Evolutionary conservation across 2,329 filamentous ascomycete species (phyloP).

Genomic region (Alternaria conjuncta): DNA sequence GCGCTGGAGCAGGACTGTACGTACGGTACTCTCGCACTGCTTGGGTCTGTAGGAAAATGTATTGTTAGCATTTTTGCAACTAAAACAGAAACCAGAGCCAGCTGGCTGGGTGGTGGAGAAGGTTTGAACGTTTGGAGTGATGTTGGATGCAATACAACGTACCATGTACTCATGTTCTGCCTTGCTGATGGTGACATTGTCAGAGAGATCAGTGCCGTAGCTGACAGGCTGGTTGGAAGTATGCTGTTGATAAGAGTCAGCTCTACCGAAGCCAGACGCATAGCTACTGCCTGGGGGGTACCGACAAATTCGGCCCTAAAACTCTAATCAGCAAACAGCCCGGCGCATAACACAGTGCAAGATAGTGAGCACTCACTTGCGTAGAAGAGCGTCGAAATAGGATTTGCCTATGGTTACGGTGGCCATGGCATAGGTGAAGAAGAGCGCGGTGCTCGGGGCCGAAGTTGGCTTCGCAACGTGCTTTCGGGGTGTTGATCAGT

Average conservation of each 20-base stretch:
- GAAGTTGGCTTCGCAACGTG: slow-evolving; percentile 8
- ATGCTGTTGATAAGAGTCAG: slow-evolving; percentile 43
- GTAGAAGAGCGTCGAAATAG: slow-evolving; percentile 67
- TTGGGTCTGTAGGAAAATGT: slow-evolving; percentile 39
- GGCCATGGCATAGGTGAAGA: slow-evolving; percentile 39
- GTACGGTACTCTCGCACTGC: slow-evolving; percentile 63
- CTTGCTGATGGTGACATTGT: slow-evolving; percentile 63
- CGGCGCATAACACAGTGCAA: background rate
- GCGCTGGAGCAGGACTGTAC: slow-evolving; percentile 12
- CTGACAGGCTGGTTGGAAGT: slow-evolving; percentile 47
- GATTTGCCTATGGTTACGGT: slow-evolving; percentile 65
- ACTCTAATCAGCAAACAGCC: slow-evolving; percentile 29
- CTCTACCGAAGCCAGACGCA: background rate
- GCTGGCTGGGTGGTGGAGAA: background rate
- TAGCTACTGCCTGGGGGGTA: slow-evolving; percentile 17
- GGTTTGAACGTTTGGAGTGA: background rate
- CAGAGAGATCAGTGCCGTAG: slow-evolving; percentile 43
- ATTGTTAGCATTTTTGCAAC: slow-evolving; percentile 1
- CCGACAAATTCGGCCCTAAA: slow-evolving; percentile 58
- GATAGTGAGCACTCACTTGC: slow-evolving; percentile 59
- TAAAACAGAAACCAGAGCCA: background rate
- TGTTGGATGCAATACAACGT: slow-evolving; percentile 30
- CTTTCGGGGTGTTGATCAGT: slow-evolving; percentile 6
- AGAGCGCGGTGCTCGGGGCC: slow-evolving; percentile 10
- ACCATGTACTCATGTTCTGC: slow-evolving; percentile 68